phyloP scores from a whole-genome alignment of 2,329 filamentous ascomycete species.

The Alternaria burnsii region DNA sequence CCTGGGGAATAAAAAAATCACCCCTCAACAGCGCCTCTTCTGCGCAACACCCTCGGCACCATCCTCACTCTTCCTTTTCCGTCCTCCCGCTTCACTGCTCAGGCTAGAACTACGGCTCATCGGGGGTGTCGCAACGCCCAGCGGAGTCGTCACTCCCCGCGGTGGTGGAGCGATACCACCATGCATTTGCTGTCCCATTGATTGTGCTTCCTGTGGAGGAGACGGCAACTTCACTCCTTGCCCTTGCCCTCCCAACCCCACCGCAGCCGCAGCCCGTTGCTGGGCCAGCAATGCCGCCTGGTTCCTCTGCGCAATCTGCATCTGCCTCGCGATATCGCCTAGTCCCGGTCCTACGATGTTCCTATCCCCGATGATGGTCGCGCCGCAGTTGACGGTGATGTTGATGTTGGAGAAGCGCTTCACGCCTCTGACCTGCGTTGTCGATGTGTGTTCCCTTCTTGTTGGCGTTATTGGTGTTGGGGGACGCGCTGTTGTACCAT shows the following conservation, averaged over 20 bases:
- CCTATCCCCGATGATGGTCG: slow-evolving; percentile 45
- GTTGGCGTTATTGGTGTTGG: not conserved
- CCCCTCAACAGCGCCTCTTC: slow-evolving; percentile 31
- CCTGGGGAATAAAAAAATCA: no score
- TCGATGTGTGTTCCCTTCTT: slow-evolving; percentile 6
- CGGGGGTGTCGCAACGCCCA: slow-evolving; percentile 31
- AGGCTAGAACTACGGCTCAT: slow-evolving; percentile 42
- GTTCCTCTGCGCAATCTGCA: slow-evolving; percentile 42
- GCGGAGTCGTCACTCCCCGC: no score
- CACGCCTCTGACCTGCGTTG: slow-evolving; percentile 15
- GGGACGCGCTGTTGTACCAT: no score
- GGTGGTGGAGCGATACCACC: no score
- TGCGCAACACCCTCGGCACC: slow-evolving; percentile 17
- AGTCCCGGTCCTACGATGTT: slow-evolving; percentile 48
- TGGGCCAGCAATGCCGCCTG: slow-evolving; percentile 27
- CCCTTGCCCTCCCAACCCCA: not conserved
- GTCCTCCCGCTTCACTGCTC: slow-evolving; percentile 26
- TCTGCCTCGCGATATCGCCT: slow-evolving; percentile 45
- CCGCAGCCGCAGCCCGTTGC: slow-evolving; percentile 11
- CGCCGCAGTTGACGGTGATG: slow-evolving; percentile 47
- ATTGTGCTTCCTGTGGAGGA: no score
- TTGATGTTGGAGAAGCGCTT: slow-evolving; percentile 32
- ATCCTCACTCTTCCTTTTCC: slow-evolving; percentile 44
- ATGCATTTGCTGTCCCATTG: no score
- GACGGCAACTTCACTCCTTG: not conserved